Percentiles rank a stretch among this genome's conserved stretches.
Conservation (phyloP, 2,329 filamentous ascomycete genomes). For the Pyricularia pennisetigena region DNA sequence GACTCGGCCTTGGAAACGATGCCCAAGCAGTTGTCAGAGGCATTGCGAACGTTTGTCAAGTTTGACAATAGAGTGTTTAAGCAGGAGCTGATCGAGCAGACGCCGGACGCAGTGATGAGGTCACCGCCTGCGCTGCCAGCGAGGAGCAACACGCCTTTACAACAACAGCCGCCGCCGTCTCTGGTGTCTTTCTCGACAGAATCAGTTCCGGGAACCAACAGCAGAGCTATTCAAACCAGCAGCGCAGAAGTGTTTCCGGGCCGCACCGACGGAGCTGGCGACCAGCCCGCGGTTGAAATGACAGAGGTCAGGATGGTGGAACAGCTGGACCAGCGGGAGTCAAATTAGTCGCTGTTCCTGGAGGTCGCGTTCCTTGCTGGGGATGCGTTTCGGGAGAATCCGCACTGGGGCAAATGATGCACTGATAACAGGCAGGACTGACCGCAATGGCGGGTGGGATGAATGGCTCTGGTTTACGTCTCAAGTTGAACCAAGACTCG, state of each 20-base stretch:
- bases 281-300: not conserved
- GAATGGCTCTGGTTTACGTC: too few relatives aligned
- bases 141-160: not conserved
- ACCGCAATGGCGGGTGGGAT: not conserved
- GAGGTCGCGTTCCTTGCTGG: not conserved
- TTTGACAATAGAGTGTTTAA: conserved; percentile 24
- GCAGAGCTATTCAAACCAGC: not conserved
- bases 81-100: conserved; percentile 18
- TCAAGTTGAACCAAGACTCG: too few relatives aligned
- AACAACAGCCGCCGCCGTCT: not conserved
- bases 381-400: not conserved
- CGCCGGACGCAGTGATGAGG: conserved; percentile 12
- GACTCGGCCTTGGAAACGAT: conserved; percentile 17
- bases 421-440: not conserved
- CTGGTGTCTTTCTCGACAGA: not conserved
- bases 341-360: not conserved
- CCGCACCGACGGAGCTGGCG: not conserved
- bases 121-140: conserved; percentile 1
- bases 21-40: conserved; percentile 13
- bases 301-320: conserved; percentile 2
- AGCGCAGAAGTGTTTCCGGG: conserved; percentile 1
- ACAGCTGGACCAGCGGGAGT: not conserved
- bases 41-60: conserved; percentile 21
- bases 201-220: not conserved
- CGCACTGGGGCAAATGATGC: not conserved